Evolutionary conservation across 176 grass and related monocot species (phyloP).

Genomic region (Themeda triandra): DNA sequence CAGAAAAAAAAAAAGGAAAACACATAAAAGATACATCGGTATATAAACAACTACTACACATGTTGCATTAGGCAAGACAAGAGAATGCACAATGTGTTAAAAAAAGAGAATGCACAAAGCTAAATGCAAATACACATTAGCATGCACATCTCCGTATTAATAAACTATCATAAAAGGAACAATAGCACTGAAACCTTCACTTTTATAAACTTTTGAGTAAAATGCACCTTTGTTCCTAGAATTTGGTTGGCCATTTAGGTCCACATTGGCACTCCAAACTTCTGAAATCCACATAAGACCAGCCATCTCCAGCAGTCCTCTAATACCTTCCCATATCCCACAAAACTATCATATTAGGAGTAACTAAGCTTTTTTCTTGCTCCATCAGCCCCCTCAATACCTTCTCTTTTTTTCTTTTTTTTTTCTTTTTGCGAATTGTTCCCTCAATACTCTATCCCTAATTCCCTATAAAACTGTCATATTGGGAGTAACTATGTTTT

Average conservation of each 20-base stretch:
- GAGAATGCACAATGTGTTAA: background rate
- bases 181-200: background rate
- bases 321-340: background rate
- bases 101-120: background rate
- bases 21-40: background rate
- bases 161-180: background rate
- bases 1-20: background rate
- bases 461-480: no score
- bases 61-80: conserved; percentile 25
- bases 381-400: background rate
- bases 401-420: no score
- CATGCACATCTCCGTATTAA: background rate
- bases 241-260: background rate
- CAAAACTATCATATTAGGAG: background rate
- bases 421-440: no score
- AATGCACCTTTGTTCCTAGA: background rate
- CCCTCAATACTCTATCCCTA: no score
- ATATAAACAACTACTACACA: conserved; percentile 24
- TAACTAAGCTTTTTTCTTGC: background rate
- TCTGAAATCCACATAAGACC: background rate
- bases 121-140: background rate
- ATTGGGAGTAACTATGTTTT: no score
- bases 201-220: background rate
- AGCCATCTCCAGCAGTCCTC: background rate
- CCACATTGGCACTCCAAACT: background rate